Conservation (phyloP, 176 grass and related monocot species). For the Aegilops sharonensis region DNA sequence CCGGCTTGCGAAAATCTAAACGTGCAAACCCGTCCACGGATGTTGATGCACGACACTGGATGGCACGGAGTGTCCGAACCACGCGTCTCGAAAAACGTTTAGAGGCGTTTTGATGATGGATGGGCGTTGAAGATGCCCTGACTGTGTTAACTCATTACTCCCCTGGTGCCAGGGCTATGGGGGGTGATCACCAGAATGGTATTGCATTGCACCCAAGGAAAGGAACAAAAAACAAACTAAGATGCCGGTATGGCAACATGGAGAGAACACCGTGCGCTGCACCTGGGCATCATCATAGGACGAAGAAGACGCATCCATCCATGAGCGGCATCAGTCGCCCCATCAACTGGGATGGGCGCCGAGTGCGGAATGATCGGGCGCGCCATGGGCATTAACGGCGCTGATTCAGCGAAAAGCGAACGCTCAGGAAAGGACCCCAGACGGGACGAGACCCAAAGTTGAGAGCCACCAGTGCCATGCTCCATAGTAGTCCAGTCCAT, state of each 20-base stretch:
- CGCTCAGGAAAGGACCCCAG: background rate
- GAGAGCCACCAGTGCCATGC: background rate
- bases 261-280: slow-evolving; percentile 5
- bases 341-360: background rate
- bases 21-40: no score
- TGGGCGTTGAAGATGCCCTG: no score
- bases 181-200: background rate
- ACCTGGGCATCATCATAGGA: slow-evolving; percentile 15
- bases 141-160: no score
- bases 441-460: background rate
- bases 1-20: no score
- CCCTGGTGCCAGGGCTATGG: background rate
- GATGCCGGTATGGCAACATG: background rate
- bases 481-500: no score
- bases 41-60: no score
- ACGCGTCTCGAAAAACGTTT: no score
- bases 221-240: no score
- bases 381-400: background rate
- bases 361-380: background rate
- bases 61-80: no score
- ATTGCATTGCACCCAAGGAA: background rate
- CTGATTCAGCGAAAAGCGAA: background rate
- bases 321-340: background rate
- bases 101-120: no score
- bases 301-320: background rate